Conservation (phyloP, 768 basidiomycete species). For the Fistulinella prunicolor region DNA sequence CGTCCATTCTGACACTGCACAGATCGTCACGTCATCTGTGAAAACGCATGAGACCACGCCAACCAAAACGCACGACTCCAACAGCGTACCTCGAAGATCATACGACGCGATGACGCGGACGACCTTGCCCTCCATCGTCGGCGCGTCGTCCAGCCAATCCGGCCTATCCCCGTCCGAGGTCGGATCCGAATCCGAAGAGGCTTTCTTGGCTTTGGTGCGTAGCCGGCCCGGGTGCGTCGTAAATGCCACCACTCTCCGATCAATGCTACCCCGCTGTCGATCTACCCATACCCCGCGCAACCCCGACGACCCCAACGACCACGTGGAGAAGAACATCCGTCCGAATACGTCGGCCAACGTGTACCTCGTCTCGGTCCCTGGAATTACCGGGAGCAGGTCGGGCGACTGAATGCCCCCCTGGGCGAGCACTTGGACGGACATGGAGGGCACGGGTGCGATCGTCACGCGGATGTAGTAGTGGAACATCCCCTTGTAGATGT, state of each 20-base stretch:
- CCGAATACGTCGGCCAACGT: background rate
- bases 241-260: slow-evolving; percentile 24
- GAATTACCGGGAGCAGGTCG: background rate
- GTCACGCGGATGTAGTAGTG: slow-evolving; percentile 40
- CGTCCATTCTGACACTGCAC: slow-evolving; percentile 44
- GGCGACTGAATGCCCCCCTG: background rate
- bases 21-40: slow-evolving; percentile 45
- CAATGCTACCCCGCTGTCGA: slow-evolving; percentile 13
- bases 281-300: slow-evolving; percentile 27
- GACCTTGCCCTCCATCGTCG: slow-evolving; percentile 10
- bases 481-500: slow-evolving; percentile 48
- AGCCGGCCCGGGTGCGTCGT: slow-evolving; percentile 13
- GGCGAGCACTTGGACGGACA: slow-evolving; percentile 42
- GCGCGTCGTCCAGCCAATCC: background rate
- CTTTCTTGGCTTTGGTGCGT: background rate
- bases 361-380: background rate
- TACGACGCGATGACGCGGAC: slow-evolving; percentile 22
- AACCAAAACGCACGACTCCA: no score
- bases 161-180: background rate
- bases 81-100: slow-evolving; percentile 31
- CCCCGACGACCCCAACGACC: slow-evolving; percentile 19
- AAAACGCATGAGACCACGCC: no score
- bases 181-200: background rate
- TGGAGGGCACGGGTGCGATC: slow-evolving; percentile 25
- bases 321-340: slow-evolving; percentile 13